Base-by-base conservation (phyloP, 306 rosid species). In the Trifolium dubium region DNA sequence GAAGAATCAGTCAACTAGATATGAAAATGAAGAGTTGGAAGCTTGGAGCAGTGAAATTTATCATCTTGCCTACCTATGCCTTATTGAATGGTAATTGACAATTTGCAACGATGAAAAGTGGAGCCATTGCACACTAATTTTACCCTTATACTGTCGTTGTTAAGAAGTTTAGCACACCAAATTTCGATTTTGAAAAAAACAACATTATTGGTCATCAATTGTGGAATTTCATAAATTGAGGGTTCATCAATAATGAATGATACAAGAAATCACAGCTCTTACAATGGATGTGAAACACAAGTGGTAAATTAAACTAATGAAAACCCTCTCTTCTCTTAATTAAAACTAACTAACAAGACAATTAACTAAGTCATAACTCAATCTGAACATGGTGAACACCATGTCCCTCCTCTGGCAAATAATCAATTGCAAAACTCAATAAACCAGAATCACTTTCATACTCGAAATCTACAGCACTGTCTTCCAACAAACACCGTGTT, bases 341-440 rank as follows among this genome's bases (percentile, higher is more conserved):
- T 37, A 35, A 15, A 34, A 12, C 66, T 50, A 34, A 47, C 3
- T 35, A 80, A 34, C 34, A 64, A 34, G 28, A 74, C 15, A 2
- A 40, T 6, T 10, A 5, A 18, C 3, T 2, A 58, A 64, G 64
- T 88, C 80, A 92, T 19, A 92, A 43, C 63, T 85, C 86, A 56
- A 94, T 70, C 83, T 82, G 82, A 76, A 94, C 72, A 12, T 71
- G 47, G 66, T 91, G 94, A 79, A 79, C 78, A 63, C 63, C 75
- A 2, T 43, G 68, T 31, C 80, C 92, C 71, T 85, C 91, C 30
- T 56, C 79, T 9, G 97, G 96, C 85, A 94, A 64, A 67, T 73
- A 81, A 67, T 86, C 89, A 14, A 92, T 73, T n/a, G 32, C 67
- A 12, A 89, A 82, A 51, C 77, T 81, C 8, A 84, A 74, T 82